A percentile compares a stretch with the other conserved stretches of the same genome.
Evolutionary conservation across 345 rosid species (phyloP).

Genomic region (Eucalyptus polyanthemos): DNA sequence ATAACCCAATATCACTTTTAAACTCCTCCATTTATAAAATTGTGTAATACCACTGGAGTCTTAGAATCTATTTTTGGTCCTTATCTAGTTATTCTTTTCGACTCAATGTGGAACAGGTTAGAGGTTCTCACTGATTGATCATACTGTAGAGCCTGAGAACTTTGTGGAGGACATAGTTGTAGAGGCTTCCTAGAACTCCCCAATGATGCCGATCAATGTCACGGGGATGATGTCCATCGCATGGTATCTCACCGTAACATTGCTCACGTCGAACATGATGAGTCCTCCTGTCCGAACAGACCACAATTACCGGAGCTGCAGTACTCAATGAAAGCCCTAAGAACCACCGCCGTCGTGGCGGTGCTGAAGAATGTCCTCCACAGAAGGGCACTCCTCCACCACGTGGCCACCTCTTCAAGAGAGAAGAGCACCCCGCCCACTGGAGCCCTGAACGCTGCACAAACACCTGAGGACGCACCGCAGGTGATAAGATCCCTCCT

Average conservation of each 20-base stretch:
- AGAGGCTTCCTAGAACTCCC: conserved; percentile 81
- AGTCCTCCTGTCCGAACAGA: conserved; percentile 80
- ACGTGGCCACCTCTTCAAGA: conserved; percentile 90
- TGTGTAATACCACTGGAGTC: neutral
- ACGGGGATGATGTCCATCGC: conserved; percentile 54
- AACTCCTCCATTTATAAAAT: neutral
- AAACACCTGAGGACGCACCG: conserved; percentile 83
- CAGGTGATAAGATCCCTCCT: conserved; percentile 83
- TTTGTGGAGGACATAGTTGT: conserved; percentile 69
- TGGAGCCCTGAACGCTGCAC: conserved; percentile 92
- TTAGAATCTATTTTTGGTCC: neutral
- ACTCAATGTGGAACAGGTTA: neutral
- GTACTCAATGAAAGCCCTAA: conserved; percentile 72
- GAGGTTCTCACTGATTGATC: conserved; percentile 36
- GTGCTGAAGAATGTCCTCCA: conserved; percentile 96
- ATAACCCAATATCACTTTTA: neutral
- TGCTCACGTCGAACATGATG: conserved; percentile 83
- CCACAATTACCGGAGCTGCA: conserved; percentile 84
- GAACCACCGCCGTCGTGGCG: conserved; percentile 68
- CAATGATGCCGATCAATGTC: conserved; percentile 58
- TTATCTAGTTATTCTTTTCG: neutral
- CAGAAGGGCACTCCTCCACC: conserved; percentile 94
- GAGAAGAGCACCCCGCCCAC: conserved; percentile 89
- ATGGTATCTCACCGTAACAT: conserved; percentile 56
- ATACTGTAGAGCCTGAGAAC: conserved; percentile 72